Base-by-base conservation (phyloP, 2,329 filamentous ascomycete species). In the Madurella fahalii region DNA sequence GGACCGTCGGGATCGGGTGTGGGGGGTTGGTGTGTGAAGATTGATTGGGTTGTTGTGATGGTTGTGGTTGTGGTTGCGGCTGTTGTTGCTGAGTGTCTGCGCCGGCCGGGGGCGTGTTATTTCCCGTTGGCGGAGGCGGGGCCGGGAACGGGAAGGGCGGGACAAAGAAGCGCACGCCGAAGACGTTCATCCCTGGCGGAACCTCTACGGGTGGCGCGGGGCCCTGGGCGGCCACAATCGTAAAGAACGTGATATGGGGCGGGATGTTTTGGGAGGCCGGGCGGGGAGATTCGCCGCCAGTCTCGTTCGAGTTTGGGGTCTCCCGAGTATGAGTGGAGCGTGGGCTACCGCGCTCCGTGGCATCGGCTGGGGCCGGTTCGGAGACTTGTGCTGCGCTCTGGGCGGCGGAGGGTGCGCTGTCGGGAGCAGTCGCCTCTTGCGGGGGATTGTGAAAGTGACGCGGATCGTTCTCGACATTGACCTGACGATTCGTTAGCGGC, bases 391-490 rank as follows among this genome's bases (percentile, higher is more conserved):
- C 50, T 47, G 42, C 12, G 31, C 17, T 18, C 17, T 45, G 45
- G 7, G 32, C 45, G 9, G 15, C 18, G 32, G 9, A 11, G 11
- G 34, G 34, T 15, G 13, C 34, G 13, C 34, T 37, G 34, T 9
- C 11, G 13, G 34, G 2, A 11, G 34, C 13, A 37, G 11, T 37
- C 34, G 11, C 34, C 40, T 44, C 34, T 15, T 40, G 44, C 4
- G 44, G 54, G 11, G 40, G 44, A 45, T 44, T 54, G 47, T 63
- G 53, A 51, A 63, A 63, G 31, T 57, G 54, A 18, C 54, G 59
- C 11, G 61, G 61, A 32, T 63, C 48, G 43, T 63, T 52, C 9
- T 61, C 57, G 2, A 52, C 45, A 9, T 41, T 53, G 43, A 61
- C 46, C 61, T 63, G 56, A 25, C 31, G 5, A 31, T 9, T 34